Base-by-base conservation (phyloP, 2,329 filamentous ascomycete species). In the Pseudogymnoascus sp. region DNA sequence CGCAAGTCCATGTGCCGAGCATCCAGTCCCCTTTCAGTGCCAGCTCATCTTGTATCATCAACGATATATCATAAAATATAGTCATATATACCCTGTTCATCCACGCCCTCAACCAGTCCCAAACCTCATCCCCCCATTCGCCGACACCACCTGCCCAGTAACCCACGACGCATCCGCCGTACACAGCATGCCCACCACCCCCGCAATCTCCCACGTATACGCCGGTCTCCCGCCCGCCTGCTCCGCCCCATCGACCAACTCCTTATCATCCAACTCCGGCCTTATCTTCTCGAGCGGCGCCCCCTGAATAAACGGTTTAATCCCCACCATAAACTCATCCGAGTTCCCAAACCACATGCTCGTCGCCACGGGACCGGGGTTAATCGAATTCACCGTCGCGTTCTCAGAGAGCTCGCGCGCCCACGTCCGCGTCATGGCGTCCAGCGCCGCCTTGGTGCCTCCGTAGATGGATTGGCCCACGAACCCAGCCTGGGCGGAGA, bases 121-220 rank as follows among this genome's bases (percentile, higher is more conserved):
- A 63, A 84, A 81, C 62, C 77, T 79, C 82, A 90, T 85, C 5
- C 89, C 89, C 1, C 89, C 89, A 69, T 92, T 92, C 6, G 88
- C 88, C 74, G 85, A 89, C 3, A 94, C 81, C 21, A 91, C 86
- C 71, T 86, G 87, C 1, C 89, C 89, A 0, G 89, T 94, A 68
- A 83, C 86, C 88, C 88, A 92, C 6, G 77, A 80, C n/a, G 82
- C 80, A 70, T 92, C 89, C 5, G 78, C 76, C 4, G 81, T 80
- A 69, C 87, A 90, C 19, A 92, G 73, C 86, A 92, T 90, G 2
- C 81, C 87, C 15, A 91, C 84, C 4, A 90, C 80, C 0, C 88
- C 89, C 0, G 87, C 89, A 71, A 92, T 78, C 74, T 92, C 89
- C 57, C 77, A 74, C 28, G 83, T 80, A 69, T 88, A 89, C 2